These are phyloP conservation scores for Hyphopichia wangnamkhiaoensis DNA, from an alignment of 1,139 yeast species.

Conservation along the genomic window DNA sequence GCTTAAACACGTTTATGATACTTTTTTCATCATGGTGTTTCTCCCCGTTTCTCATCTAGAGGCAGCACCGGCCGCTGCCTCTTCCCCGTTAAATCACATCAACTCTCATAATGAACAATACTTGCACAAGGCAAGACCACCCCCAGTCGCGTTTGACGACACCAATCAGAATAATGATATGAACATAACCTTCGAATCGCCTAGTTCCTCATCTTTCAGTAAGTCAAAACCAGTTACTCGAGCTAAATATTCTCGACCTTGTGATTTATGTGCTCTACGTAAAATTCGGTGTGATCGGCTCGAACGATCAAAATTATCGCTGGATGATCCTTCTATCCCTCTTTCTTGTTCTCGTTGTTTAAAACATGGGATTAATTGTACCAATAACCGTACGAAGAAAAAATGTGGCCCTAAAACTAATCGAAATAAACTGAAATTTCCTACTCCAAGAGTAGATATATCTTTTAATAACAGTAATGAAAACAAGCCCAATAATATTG, in stretches of 20 bases:
- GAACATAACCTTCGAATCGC: too few species aligned
- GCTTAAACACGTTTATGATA: too few species aligned
- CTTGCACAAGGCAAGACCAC: too few species aligned
- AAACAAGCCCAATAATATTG: too few species aligned
- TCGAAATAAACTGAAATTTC: not conserved
- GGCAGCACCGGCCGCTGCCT: too few species aligned
- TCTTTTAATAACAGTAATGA: too few species aligned
- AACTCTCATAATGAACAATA: too few species aligned
- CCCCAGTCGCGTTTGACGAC: too few species aligned
- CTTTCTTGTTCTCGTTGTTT: constrained; percentile 33
- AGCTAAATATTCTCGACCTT: not conserved
- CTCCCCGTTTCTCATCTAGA: too few species aligned
- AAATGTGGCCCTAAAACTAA: constrained; percentile 40
- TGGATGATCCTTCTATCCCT: not conserved
- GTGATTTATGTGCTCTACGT: constrained; percentile 1
- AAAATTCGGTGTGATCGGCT: constrained; percentile 1
- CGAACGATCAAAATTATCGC: not conserved
- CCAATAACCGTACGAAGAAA: constrained; percentile 34
- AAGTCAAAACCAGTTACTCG: not conserved
- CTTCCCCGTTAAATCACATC: too few species aligned
- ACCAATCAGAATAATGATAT: too few species aligned
- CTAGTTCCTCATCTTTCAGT: not conserved
- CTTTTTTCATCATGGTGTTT: too few species aligned
- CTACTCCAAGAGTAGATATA: not conserved
- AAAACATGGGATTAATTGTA: constrained; percentile 35